These are phyloP conservation scores for Podochytrium sp. DNA, from an alignment of 192 early-diverging fungal genomes.

Conservation along the genomic window DNA sequence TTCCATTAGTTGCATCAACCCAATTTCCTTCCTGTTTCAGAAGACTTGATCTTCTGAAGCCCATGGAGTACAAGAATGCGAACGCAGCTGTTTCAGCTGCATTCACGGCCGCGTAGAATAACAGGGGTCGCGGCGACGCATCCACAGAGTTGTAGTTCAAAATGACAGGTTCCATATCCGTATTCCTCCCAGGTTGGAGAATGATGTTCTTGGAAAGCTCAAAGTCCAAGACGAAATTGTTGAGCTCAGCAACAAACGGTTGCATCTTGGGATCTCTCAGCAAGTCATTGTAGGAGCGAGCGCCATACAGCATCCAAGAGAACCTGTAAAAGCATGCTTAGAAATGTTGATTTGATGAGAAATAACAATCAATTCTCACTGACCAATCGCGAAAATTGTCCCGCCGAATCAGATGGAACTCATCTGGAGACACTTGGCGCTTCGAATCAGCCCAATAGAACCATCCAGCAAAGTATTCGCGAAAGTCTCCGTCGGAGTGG, in stretches of 20 bases:
- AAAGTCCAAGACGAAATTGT: conserved; percentile 22
- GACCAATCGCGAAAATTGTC: conserved; percentile 34
- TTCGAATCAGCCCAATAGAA: background rate
- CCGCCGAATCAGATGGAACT: conserved; percentile 20
- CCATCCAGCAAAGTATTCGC: conserved; percentile 33
- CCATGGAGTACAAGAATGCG: conserved; percentile 9
- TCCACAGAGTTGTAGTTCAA: conserved; percentile 34
- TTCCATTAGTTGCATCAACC: background rate
- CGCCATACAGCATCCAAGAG: background rate
- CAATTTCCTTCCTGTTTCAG: background rate
- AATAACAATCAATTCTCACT: background rate
- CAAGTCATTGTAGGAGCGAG: background rate
- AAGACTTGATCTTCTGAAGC: conserved; percentile 7
- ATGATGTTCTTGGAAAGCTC: conserved; percentile 22
- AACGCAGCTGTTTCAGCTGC: conserved; percentile 1
- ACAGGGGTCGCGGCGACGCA: conserved; percentile 29
- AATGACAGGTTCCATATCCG: conserved; percentile 21
- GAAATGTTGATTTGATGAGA: background rate
- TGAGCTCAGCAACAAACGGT: conserved; percentile 7
- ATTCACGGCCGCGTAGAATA: conserved; percentile 14
- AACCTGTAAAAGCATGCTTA: background rate
- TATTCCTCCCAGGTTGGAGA: conserved; percentile 30
- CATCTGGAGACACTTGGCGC: background rate
- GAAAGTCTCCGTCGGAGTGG: conserved; percentile 1
- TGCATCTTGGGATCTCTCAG: background rate